phyloP scores from a whole-genome alignment of 768 basidiomycete genomes.

The Tephrocybe sp. region DNA sequence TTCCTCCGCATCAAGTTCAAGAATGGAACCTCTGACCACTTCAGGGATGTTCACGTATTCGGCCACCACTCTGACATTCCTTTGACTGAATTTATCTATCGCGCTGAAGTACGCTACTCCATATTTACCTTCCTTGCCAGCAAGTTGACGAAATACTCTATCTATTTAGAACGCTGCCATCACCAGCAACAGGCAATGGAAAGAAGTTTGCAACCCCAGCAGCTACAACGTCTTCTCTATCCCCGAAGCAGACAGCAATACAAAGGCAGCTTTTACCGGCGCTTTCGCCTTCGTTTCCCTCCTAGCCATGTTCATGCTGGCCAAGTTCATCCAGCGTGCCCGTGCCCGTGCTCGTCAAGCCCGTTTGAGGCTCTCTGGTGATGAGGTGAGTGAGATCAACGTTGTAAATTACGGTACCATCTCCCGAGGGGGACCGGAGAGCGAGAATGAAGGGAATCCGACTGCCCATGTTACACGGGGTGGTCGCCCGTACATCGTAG shows the following conservation, averaged over 20 bases:
- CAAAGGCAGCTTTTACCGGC: conserved; percentile 33
- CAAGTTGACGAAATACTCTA: background rate
- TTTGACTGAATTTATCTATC: conserved; percentile 82
- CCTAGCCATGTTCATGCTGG: conserved; percentile 23
- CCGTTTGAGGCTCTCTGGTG: conserved; percentile 42
- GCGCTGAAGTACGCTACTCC: conserved; percentile 72
- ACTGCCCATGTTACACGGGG: conserved; percentile 4
- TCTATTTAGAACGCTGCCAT: conserved; percentile 44
- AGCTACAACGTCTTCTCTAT: conserved; percentile 24
- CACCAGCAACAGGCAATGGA: conserved; percentile 56
- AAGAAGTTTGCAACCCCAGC: conserved; percentile 38
- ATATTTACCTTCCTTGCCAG: no score
- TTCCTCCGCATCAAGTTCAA: conserved; percentile 84
- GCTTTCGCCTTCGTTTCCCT: conserved; percentile 38
- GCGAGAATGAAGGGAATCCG: no score
- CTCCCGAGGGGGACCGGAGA: conserved; percentile 16
- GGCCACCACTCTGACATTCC: conserved; percentile 77
- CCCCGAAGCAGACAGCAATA: conserved; percentile 19
- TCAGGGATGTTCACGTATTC: conserved; percentile 70
- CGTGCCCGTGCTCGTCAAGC: conserved; percentile 36
- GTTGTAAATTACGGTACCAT: conserved; percentile 37
- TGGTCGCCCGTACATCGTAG: conserved; percentile 7
- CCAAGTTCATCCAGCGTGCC: conserved; percentile 37
- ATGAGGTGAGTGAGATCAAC: conserved; percentile 44
- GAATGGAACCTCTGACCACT: conserved; percentile 69